Conservation (phyloP, 257 asterid species). For the Mitragyna speciosa region DNA sequence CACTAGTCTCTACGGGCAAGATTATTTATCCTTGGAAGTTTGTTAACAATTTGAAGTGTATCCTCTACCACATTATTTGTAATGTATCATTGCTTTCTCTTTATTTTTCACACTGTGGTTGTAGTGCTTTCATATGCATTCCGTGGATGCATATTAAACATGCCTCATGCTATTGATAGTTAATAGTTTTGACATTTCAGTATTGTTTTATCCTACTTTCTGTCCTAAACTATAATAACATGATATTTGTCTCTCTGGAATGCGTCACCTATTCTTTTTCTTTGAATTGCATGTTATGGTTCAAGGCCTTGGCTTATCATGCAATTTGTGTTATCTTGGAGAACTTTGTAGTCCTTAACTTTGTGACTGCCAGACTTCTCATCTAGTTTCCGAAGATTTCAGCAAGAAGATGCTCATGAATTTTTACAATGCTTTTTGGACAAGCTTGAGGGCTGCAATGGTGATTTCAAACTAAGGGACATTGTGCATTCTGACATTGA, state of each 20-base stretch:
- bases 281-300: not conserved
- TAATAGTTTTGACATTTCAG: not conserved
- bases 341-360: slow-evolving; percentile 46
- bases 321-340: not conserved
- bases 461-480: slow-evolving; percentile 21
- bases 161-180: not conserved
- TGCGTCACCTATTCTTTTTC: not conserved
- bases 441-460: slow-evolving; percentile 53
- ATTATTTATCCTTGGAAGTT: slow-evolving; percentile 50
- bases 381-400: slow-evolving; percentile 52
- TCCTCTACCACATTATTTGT: slow-evolving; percentile 41
- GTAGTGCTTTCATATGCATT: not conserved
- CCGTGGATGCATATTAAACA: not conserved
- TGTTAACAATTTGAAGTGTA: slow-evolving; percentile 71
- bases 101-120: not conserved
- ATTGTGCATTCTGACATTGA: slow-evolving; percentile 26
- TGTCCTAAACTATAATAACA: not conserved
- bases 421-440: slow-evolving; percentile 84
- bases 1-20: slow-evolving; percentile 34
- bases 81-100: not conserved
- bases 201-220: not conserved
- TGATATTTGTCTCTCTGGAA: not conserved
- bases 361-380: slow-evolving; percentile 57
- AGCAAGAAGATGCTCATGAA: slow-evolving; percentile 92
- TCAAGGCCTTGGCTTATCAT: not conserved